Evolutionary conservation across 306 rosid species (phyloP).

Genomic region (Crataegus laevigata): DNA sequence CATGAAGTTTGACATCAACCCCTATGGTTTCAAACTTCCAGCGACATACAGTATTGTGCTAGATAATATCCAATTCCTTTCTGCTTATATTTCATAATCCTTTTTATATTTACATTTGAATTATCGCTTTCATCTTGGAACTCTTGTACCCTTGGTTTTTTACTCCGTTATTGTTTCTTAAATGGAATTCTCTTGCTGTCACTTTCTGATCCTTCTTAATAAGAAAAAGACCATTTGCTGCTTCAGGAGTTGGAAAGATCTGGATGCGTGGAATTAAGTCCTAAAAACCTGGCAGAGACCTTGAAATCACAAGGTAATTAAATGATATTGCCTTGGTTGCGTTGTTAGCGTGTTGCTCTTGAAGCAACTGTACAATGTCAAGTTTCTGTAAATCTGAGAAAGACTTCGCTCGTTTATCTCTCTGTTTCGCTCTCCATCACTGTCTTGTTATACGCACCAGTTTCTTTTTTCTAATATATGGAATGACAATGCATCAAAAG

Average conservation of each 20-base stretch:
- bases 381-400: neutral
- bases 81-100: neutral
- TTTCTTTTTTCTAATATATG: neutral
- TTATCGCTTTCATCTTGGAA: neutral
- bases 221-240: slow-evolving; percentile 17
- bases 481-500: neutral
- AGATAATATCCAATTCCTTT: neutral
- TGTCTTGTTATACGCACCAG: neutral
- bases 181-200: neutral
- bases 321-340: slow-evolving; percentile 12
- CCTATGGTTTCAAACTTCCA: neutral
- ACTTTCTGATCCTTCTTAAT: slow-evolving; percentile 5
- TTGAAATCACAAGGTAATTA: slow-evolving; percentile 75
- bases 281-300: slow-evolving; percentile 64
- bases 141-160: neutral
- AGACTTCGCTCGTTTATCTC: neutral
- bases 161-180: neutral
- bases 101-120: neutral
- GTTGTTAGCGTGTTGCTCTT: neutral
- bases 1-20: neutral
- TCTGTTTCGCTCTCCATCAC: neutral
- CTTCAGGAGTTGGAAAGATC: slow-evolving; percentile 84
- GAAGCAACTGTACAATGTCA: neutral
- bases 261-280: slow-evolving; percentile 40
- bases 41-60: neutral